These are phyloP conservation scores for Coemansia sp. DNA, from an alignment of 192 early-diverging fungal species.

Conservation along the genomic window DNA sequence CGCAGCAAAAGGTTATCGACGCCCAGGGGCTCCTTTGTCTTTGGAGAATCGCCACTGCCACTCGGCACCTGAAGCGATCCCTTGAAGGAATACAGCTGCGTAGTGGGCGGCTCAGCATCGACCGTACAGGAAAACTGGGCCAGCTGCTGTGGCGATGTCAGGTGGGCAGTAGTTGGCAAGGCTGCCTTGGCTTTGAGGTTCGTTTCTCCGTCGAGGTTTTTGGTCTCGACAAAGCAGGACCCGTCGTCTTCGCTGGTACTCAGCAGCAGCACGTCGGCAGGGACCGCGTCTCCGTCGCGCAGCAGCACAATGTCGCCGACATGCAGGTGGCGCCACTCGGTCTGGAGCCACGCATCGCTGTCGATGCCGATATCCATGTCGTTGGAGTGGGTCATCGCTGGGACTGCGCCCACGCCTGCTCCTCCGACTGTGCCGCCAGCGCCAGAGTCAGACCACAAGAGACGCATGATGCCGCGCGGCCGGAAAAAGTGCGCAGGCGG, in stretches of 20 bases:
- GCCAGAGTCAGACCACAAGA: conserved; percentile 54
- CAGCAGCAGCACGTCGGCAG: conserved; percentile 91
- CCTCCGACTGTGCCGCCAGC: conserved; percentile 45
- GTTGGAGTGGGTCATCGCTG: background rate
- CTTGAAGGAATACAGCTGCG: conserved; percentile 88
- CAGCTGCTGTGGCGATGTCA: conserved; percentile 64
- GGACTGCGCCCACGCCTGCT: background rate
- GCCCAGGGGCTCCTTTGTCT: conserved; percentile 64
- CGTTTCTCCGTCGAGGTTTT: conserved; percentile 98
- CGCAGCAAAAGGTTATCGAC: conserved; percentile 85
- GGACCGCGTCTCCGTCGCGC: conserved; percentile 83
- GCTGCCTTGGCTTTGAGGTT: conserved; percentile 90
- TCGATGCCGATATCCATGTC: conserved; percentile 26
- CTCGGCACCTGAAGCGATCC: conserved; percentile 58
- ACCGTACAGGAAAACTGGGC: conserved; percentile 68
- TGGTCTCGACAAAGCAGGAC: conserved; percentile 94
- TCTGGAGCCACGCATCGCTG: conserved; percentile 61
- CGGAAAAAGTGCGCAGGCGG: conserved; percentile 34
- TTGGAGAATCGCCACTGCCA: conserved; percentile 31
- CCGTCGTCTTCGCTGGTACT: conserved; percentile 83
- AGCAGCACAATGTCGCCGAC: conserved; percentile 91
- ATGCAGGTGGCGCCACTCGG: conserved; percentile 82
- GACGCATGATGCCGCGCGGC: conserved; percentile 48
- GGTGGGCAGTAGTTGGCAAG: conserved; percentile 62
- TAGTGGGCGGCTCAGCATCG: conserved; percentile 84